These are phyloP conservation scores for Vaccinium myrtillus DNA, from an alignment of 148 eudicot species.

Conservation along the genomic window DNA sequence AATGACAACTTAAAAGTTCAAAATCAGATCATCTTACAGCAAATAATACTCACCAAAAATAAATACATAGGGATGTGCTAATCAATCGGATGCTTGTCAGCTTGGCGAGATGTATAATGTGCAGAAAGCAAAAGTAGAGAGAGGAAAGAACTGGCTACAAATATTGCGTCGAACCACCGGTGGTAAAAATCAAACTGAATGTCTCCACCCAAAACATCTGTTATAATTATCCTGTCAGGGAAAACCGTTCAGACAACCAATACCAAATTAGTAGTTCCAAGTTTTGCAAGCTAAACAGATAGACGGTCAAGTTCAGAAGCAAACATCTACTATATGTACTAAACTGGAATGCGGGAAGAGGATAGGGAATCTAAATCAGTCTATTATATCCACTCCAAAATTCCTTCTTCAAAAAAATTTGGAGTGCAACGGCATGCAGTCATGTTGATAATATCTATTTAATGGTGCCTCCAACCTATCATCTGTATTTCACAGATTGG, in stretches of 20 bases:
- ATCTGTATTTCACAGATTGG: background rate
- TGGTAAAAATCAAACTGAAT: constrained; percentile 97
- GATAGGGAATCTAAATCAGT: background rate
- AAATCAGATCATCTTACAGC: background rate
- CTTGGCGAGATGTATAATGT: constrained; percentile 90
- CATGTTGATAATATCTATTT: background rate
- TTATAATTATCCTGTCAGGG: constrained; percentile 76
- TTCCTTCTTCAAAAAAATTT: background rate
- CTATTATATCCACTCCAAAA: background rate
- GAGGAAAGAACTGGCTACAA: constrained; percentile 95
- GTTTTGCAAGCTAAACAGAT: background rate
- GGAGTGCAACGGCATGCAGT: background rate
- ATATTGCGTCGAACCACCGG: constrained; percentile 98
- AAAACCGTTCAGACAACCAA: constrained; percentile 7
- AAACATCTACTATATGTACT: background rate
- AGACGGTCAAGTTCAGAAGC: background rate
- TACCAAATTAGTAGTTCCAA: background rate
- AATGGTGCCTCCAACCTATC: background rate
- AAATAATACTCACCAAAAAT: constrained; percentile 11
- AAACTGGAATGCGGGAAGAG: background rate
- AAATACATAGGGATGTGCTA: constrained; percentile 18
- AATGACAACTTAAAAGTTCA: background rate
- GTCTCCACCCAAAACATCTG: constrained; percentile 98
- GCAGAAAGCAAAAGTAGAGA: constrained; percentile 94
- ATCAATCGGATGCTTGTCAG: constrained; percentile 91